phyloP scores from a whole-genome alignment of 495 filamentous ascomycete genomes.

The Tuber brumale region DNA sequence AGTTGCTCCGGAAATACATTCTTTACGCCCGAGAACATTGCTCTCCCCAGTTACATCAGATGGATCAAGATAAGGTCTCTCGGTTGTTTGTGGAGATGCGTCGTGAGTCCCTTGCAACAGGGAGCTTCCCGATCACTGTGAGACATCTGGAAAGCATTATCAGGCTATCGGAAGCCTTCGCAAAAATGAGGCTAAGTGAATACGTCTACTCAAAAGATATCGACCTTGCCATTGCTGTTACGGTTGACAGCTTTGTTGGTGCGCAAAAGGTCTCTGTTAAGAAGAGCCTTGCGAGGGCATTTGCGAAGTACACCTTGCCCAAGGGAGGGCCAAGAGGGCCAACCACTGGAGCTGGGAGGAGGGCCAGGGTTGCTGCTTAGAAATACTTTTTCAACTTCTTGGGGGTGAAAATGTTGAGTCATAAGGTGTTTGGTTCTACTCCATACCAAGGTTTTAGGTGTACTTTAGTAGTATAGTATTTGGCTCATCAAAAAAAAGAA shows the following conservation, averaged over 20 bases:
- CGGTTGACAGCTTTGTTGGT: slow-evolving; percentile 91
- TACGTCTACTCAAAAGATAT: slow-evolving; percentile 86
- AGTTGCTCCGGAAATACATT: slow-evolving; percentile 92
- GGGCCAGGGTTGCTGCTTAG: slow-evolving; percentile 20
- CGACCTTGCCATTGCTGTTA: slow-evolving; percentile 93
- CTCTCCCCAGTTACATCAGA: slow-evolving; percentile 89
- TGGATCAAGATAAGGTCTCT: slow-evolving; percentile 96
- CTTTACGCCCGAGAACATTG: slow-evolving; percentile 89
- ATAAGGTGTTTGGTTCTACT: not conserved
- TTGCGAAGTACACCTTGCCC: slow-evolving; percentile 80
- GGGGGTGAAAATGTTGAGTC: not conserved
- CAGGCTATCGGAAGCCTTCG: slow-evolving; percentile 89
- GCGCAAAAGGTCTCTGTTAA: slow-evolving; percentile 97
- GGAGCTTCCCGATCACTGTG: slow-evolving; percentile 96
- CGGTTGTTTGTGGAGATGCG: slow-evolving; percentile 94
- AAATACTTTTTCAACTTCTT: not conserved
- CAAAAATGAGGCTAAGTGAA: slow-evolving; percentile 92
- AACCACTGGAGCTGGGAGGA: slow-evolving; percentile 16
- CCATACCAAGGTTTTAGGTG: not conserved
- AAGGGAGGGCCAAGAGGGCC: slow-evolving; percentile 24
- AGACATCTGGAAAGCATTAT: slow-evolving; percentile 98
- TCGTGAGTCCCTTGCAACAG: slow-evolving; percentile 81
- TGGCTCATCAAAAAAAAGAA: not conserved
- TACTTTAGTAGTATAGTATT: not conserved
- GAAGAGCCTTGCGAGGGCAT: slow-evolving; percentile 90